Percentiles rank a stretch among this genome's conserved stretches.
Conservation (phyloP, 2,329 filamentous ascomycete species). For the Phoma sp. region DNA sequence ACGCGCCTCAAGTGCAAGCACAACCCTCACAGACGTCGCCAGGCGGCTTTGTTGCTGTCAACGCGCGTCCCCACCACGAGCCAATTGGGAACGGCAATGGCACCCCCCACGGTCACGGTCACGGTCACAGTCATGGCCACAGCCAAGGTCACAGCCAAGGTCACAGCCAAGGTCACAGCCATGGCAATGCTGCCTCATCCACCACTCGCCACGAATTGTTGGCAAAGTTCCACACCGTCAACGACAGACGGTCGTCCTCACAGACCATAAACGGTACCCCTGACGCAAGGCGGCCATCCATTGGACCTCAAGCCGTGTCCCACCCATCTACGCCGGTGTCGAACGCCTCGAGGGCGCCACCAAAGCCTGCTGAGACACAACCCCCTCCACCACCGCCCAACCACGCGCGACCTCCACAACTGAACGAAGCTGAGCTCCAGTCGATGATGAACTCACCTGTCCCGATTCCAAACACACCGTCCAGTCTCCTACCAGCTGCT, state of each 20-base stretch:
- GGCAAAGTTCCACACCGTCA: slow-evolving; percentile 67
- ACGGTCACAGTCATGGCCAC: slow-evolving; percentile 41
- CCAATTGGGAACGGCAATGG: slow-evolving; percentile 61
- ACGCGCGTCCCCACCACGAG: slow-evolving; percentile 54
- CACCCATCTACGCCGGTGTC: slow-evolving; percentile 36
- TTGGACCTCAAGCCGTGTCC: slow-evolving; percentile 30
- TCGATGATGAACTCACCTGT: slow-evolving; percentile 55
- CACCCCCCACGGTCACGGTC: slow-evolving; percentile 48
- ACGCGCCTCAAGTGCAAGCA: slow-evolving; percentile 19
- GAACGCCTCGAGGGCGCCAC: slow-evolving; percentile 34
- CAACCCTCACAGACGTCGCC: slow-evolving; percentile 47
- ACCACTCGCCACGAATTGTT: slow-evolving; percentile 65
- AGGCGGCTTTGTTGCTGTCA: slow-evolving; percentile 66
- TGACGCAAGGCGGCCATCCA: slow-evolving; percentile 39
- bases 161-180: slow-evolving; percentile 16
- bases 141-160: slow-evolving; percentile 10
- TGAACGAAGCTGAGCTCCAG: slow-evolving; percentile 49
- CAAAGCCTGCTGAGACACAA: slow-evolving; percentile 30
- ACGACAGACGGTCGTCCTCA: slow-evolving; percentile 54
- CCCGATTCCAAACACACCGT: slow-evolving; percentile 62
- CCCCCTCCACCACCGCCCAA: slow-evolving; percentile 20
- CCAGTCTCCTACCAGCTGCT: slow-evolving; percentile 58
- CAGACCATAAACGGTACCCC: slow-evolving; percentile 33
- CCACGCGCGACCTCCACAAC: slow-evolving; percentile 31
- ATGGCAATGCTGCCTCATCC: slow-evolving; percentile 59